A percentile compares a stretch with the other conserved stretches of the same genome.
Conservation (phyloP, 2,329 filamentous ascomycete genomes). For the Falciphora oryzae region DNA sequence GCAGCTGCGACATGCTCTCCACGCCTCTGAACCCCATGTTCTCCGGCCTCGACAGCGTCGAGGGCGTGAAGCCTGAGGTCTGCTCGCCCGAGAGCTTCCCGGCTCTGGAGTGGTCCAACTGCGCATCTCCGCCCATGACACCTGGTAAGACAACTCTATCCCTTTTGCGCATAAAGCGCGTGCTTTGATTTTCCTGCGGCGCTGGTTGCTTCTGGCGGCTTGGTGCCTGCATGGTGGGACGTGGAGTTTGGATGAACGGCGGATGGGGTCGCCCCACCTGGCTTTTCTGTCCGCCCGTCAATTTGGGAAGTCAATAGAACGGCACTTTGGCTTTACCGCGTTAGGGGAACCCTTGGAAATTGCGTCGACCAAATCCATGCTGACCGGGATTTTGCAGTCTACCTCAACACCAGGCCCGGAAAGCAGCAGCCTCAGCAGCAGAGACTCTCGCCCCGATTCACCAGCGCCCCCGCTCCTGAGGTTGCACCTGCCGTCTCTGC, state of each 20-base stretch:
- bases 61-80: conserved; percentile 65
- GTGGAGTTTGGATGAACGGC: not conserved
- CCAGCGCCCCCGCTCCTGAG: conserved; percentile 38
- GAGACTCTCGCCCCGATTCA: conserved; percentile 52
- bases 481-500: conserved; percentile 41
- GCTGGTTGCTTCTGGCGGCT: not conserved
- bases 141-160: conserved; percentile 61
- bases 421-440: conserved; percentile 49
- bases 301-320: not conserved
- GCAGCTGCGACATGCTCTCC: conserved; percentile 67
- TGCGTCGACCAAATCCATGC: not conserved
- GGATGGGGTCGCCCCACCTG: not conserved
- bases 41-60: conserved; percentile 62
- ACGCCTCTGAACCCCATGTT: conserved; percentile 81
- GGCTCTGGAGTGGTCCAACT: conserved; percentile 68
- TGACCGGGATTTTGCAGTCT: conserved; percentile 32
- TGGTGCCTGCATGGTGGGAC: not conserved
- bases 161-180: not conserved
- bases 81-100: conserved; percentile 69
- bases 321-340: too few species aligned
- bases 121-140: conserved; percentile 79
- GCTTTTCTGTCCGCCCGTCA: not conserved
- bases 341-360: not conserved
- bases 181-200: not conserved
- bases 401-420: conserved; percentile 25